Base-by-base conservation (phyloP, 1,284 basidiomycete genomes). In the Ceratobasidium sp. region DNA sequence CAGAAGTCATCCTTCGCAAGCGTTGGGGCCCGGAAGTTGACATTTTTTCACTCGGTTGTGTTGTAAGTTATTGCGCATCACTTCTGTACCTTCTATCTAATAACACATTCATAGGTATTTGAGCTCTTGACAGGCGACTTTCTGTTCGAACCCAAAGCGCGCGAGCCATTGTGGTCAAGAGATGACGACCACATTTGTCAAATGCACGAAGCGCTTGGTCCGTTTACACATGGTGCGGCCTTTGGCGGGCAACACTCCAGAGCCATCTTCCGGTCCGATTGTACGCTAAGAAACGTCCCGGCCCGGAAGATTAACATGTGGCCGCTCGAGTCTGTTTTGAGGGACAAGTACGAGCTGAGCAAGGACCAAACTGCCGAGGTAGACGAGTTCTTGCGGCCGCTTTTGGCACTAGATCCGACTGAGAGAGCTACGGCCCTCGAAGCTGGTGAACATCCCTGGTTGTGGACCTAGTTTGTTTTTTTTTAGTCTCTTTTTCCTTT, bases 101-200 rank as follows among this genome's bases (percentile, higher is more conserved):
- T 16, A 16, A 8, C 9, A 16, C 2, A 25, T 6, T 9, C 1
- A 23, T 75, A 82, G 80, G 90, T 88, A 73, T 83, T 83, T 70
- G 82, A 83, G 74, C 76, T 83, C 56, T 74, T 84, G 70, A 83
- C 82, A 2, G 79, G 77, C 16, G 79, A 80, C 70, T 79, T 78
- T 62, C 73, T 80, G 25, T 80, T 80, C 62, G 78, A 80, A 75
- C 84, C 76, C 74, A 82, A 79, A 23, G 58, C 41, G 27, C 56
- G 69, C 23, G 46, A 68, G 27, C 56, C 62, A 3, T 25, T 68
- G 72, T 86, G 84, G 77, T 82, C 83, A 80, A 97, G 98, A 79
- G 97, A 99, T 78, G 96, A 99, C 78, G 97, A 99, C 77, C 96
- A 99, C 76, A 93, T 99, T 70, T 96, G 97, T 23, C 71, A 72